Percentiles rank a stretch among this genome's conserved stretches.
Evolutionary conservation across 2,329 filamentous ascomycete species (phyloP).

Genomic region (Pleurostoma richardsiae): DNA sequence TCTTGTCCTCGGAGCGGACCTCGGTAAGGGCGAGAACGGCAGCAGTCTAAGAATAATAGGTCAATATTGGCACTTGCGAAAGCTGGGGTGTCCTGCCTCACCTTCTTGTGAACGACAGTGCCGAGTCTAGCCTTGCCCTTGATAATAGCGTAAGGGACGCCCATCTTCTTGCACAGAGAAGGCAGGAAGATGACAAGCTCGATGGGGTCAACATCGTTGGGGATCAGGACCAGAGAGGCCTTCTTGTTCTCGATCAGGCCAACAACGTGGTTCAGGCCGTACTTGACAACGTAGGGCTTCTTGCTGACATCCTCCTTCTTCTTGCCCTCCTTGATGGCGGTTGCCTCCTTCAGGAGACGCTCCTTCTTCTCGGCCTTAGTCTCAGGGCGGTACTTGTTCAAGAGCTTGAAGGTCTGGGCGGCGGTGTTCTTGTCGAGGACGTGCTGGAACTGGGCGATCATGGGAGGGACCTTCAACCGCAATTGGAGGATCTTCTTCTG

Average conservation of each 20-base stretch:
- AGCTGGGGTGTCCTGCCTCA: constrained; percentile 27
- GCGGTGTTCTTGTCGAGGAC: constrained; percentile 96
- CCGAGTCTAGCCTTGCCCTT: constrained; percentile 99
- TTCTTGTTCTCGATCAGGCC: constrained; percentile 99
- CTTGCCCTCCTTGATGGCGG: constrained; percentile 96
- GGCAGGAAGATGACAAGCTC: constrained; percentile 99
- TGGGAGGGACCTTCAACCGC: constrained; percentile 96
- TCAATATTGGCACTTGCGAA: not conserved
- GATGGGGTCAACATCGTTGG: constrained; percentile 99
- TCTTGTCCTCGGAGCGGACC: constrained; percentile 97
- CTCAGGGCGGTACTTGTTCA: constrained; percentile 99
- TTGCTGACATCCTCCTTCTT: constrained; percentile 99
- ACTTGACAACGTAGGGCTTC: constrained; percentile 99
- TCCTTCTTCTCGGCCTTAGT: constrained; percentile 99
- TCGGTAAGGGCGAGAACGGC: constrained; percentile 94
- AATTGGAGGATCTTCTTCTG: constrained; percentile 93
- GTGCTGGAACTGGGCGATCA: constrained; percentile 96
- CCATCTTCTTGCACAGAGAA: constrained; percentile 99
- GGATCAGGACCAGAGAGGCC: constrained; percentile 94
- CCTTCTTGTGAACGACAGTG: constrained; percentile 99
- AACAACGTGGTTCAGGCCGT: constrained; percentile 99
- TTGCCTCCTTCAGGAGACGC: constrained; percentile 96
- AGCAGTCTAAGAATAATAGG: constrained; percentile 62
- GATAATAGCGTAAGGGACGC: constrained; percentile 96
- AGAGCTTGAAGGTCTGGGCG: constrained; percentile 95